These are phyloP conservation scores for Cantharellus anzutake DNA, from an alignment of 768 basidiomycete species.

Conservation along the genomic window DNA sequence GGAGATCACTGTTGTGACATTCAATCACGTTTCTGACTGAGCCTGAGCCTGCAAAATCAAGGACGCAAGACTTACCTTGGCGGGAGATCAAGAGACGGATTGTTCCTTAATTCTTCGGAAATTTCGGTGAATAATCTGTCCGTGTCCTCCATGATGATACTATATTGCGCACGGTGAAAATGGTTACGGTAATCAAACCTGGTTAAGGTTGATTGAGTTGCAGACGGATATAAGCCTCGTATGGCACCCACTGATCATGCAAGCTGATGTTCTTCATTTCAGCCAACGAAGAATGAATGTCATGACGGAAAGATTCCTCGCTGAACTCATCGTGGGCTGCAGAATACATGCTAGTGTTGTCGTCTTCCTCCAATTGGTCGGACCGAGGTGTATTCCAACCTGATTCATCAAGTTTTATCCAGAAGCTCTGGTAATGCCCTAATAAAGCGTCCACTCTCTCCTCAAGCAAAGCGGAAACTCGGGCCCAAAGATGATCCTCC, in stretches of 20 bases:
- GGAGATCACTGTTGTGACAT: slow-evolving; percentile 8
- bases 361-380: slow-evolving; percentile 19
- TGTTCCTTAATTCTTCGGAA: slow-evolving; percentile 14
- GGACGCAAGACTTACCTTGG: too few species aligned
- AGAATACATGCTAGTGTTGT: slow-evolving; percentile 30
- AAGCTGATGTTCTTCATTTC: background rate
- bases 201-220: background rate
- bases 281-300: background rate
- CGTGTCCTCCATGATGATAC: slow-evolving; percentile 56
- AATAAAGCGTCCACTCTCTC: slow-evolving; percentile 59
- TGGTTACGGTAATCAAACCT: slow-evolving; percentile 28
- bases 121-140: slow-evolving; percentile 43
- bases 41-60: too few species aligned
- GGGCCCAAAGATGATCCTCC: slow-evolving; percentile 94
- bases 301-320: too few species aligned
- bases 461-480: slow-evolving; percentile 62
- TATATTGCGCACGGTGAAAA: slow-evolving; percentile 66
- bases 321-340: slow-evolving; percentile 12
- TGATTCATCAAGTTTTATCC: slow-evolving; percentile 24
- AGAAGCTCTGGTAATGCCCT: slow-evolving; percentile 46
- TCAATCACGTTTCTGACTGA: too few species aligned
- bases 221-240: background rate
- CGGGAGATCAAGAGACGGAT: too few species aligned
- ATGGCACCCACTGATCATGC: background rate
- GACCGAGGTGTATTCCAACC: slow-evolving; percentile 7